Evolutionary conservation across 2,329 filamentous ascomycete species (phyloP), one percentile per base, ranked within the genome.

Genomic region (Colletotrichum karsti): DNA sequence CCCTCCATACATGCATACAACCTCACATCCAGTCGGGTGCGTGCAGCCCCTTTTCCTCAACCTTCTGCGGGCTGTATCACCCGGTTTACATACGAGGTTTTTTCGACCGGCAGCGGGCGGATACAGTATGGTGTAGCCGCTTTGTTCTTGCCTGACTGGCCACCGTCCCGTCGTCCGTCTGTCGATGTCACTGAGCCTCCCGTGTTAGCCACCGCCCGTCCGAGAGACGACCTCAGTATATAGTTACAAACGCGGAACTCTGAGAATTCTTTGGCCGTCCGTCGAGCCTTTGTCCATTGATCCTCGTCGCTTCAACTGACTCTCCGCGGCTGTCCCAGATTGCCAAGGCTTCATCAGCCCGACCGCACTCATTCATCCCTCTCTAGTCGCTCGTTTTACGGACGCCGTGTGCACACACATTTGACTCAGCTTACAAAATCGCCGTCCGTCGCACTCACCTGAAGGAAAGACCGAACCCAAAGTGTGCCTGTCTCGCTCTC

Each of bases 31-130:
- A 55, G 24, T 55, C 69, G 69, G 69, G 46, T 63, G 44, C 39
- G 48, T 57, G 67, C 69, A 70, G 46, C n/a, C 30, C 48, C 6
- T 44, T 35, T 35, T 59, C 54, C 37, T 42, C 67, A 54, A 61
- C 41, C 30, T 44, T 65, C 64, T 61, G 55, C 57, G 37, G 54
- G 42, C 20, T 57, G 65, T 61, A 28, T 30, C 28, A 65, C 71
- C 69, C 51, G 53, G 58, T 24, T 51, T 59, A 65, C 77, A 77
- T 79, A 78, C 78, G 77, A 80, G 77, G 73, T 71, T 74, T 72
- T 76, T 72, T 77, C 76, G 77, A 77, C 72, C 74, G 73, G 76
- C 71, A 71, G 73, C 78, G 79, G 74, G 72, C 62, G 73, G 65
- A 37, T 61, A 70, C 73, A 74, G 68, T 57, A 59, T 60, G 46